Base-by-base conservation (phyloP, 1,284 basidiomycete genomes). In the Fistulina hepatica region DNA sequence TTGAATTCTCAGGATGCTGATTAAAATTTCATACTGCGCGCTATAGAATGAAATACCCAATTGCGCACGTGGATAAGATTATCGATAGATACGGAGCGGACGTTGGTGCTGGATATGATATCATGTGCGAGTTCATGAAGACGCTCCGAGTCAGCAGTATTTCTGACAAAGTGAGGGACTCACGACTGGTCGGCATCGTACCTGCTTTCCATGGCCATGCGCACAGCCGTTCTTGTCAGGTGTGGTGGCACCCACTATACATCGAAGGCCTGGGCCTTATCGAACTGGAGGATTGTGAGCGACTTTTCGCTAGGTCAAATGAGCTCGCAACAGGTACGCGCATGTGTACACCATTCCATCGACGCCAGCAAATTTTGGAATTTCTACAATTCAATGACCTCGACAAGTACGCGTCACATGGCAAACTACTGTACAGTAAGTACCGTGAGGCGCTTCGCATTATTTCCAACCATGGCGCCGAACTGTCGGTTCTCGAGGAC, bases 31-130 rank as follows among this genome's bases (percentile, higher is more conserved):
- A 21, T 27, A 42, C 50, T 0, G 53, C 58, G 53, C n/a, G 50
- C 0, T 37, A 52, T n/a, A 63, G 60, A 4, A 59, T 58, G n/a
- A 62, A 63, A 39, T 59, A 60, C 33, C 50, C 53, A 0, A 44
- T 61, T 1, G 56, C 58, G 0, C 49, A 52, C 6, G 37, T 53
- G 5, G 39, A 48, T 2, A 44, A 48, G 35, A 26, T 54, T 2
- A 36, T 61, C 2, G 46, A 52, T 9, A 30, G 33, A 1, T 45
- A 54, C 19, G 46, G 44, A 1, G 22, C 37, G 0, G 31, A 49
- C 20, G 31, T 45, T 4, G 37, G 40, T 4, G 8, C 48, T 12
- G 57, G 53, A 0, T 63, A 58, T 40, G 56, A 63, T 36, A 59
- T 63, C 28, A 58, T 55, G 2, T 63, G 61, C 37, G 42, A 42